Conservation (phyloP, 257 asterid species). For the Linaria vulgaris region DNA sequence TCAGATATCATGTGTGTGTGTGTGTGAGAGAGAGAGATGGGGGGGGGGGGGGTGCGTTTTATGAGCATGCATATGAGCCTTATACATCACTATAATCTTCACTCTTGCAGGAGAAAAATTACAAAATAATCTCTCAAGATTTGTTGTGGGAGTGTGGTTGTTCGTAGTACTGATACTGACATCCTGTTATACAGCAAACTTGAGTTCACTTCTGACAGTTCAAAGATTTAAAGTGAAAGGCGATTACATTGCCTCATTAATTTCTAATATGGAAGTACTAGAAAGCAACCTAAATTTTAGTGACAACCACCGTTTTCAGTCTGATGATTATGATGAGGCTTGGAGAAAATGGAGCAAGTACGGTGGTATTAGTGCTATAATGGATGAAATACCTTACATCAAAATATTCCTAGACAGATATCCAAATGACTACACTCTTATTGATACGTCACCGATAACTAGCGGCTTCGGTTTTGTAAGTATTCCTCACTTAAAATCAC, state of each 20-base stretch:
- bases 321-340: constrained; percentile 28
- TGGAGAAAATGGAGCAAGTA: constrained; percentile 34
- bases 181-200: constrained; percentile 47
- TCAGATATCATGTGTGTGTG: too few relatives aligned
- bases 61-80: too few relatives aligned
- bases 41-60: too few relatives aligned
- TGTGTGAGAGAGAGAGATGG: too few relatives aligned
- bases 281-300: constrained; percentile 26
- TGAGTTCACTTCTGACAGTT: constrained; percentile 47
- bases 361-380: constrained; percentile 45
- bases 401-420: too few relatives aligned
- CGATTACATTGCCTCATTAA: constrained; percentile 36
- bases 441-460: constrained; percentile 22
- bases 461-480: constrained; percentile 43
- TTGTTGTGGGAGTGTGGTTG: too few relatives aligned
- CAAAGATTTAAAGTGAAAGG: constrained; percentile 29
- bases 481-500: too few relatives aligned
- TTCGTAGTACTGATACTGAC: too few relatives aligned
- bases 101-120: constrained; percentile 46
- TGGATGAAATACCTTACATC: too few relatives aligned
- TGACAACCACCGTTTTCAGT: constrained; percentile 11
- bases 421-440: too few relatives aligned
- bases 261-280: constrained; percentile 17
- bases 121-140: constrained; percentile 34
- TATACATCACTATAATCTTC: too few relatives aligned